Evolutionary conservation across 2,329 filamentous ascomycete genomes (phyloP).

Genomic region (Pseudocercospora fijiensis): DNA sequence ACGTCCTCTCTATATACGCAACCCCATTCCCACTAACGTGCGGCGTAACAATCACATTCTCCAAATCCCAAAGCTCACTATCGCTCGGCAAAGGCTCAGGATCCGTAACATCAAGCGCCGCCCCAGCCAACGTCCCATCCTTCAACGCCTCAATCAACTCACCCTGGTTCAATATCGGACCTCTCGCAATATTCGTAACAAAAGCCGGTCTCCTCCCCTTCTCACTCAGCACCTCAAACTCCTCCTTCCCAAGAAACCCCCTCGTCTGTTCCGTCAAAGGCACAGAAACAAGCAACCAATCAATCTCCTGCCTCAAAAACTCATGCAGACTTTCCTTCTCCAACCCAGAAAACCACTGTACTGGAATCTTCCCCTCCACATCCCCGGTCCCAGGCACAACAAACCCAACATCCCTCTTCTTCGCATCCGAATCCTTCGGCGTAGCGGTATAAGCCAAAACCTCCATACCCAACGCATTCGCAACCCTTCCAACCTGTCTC

Average conservation of each 20-base stretch:
- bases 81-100: constrained; percentile 71
- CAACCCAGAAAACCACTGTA: constrained; percentile 58
- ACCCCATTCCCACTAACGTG: constrained; percentile 60
- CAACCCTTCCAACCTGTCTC: constrained; percentile 50
- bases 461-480: constrained; percentile 59
- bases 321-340: constrained; percentile 52
- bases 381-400: constrained; percentile 67
- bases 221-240: constrained; percentile 47
- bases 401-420: constrained; percentile 63
- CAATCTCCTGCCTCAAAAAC: constrained; percentile 57
- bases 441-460: constrained; percentile 74
- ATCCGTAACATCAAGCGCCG: constrained; percentile 75
- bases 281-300: constrained; percentile 57
- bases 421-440: constrained; percentile 65
- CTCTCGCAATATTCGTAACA: constrained; percentile 70
- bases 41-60: constrained; percentile 68
- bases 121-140: constrained; percentile 59
- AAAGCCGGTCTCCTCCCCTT: constrained; percentile 45
- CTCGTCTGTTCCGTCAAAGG: constrained; percentile 58
- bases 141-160: constrained; percentile 64
- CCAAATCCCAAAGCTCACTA: constrained; percentile 67
- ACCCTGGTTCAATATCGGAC: constrained; percentile 60
- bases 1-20: constrained; percentile 57
- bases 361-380: constrained; percentile 55
- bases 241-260: constrained; percentile 54